phyloP scores from a whole-genome alignment of 441 rosid species.

The Daphne laureola region DNA sequence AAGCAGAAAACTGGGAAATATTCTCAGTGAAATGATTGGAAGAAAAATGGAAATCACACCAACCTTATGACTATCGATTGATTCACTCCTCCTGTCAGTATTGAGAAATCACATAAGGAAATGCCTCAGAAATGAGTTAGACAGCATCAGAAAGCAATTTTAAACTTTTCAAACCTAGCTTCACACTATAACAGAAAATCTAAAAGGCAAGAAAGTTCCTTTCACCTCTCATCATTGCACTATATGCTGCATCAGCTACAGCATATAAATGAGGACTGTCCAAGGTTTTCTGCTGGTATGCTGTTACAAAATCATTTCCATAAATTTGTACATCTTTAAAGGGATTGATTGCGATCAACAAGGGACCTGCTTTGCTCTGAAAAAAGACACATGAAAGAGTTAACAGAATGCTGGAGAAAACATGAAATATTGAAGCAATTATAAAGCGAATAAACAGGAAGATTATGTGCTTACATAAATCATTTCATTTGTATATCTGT shows the following conservation, averaged over 20 bases:
- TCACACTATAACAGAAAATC: slow-evolving; percentile 3
- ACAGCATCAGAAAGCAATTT: slow-evolving; percentile 4
- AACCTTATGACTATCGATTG: slow-evolving; percentile 82
- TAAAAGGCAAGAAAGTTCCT: slow-evolving; percentile 10
- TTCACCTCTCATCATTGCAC: slow-evolving; percentile 90
- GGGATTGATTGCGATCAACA: slow-evolving; percentile 86
- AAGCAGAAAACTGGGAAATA: too few relatives aligned
- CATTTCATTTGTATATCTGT: slow-evolving; percentile 63
- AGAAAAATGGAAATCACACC: slow-evolving; percentile 13
- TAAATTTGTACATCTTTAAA: slow-evolving; percentile 56
- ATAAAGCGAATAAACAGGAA: background rate
- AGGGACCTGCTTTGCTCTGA: slow-evolving; percentile 93
- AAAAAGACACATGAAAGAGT: slow-evolving; percentile 15
- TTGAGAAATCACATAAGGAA: slow-evolving; percentile 13
- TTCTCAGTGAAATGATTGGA: background rate
- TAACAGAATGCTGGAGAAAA: slow-evolving; percentile 15
- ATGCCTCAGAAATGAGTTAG: slow-evolving; percentile 16
- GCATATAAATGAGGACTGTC: slow-evolving; percentile 88
- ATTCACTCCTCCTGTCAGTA: slow-evolving; percentile 53
- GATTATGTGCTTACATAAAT: slow-evolving; percentile 66
- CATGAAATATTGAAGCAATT: slow-evolving; percentile 5
- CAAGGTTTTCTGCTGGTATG: slow-evolving; percentile 53
- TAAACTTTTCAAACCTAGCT: slow-evolving; percentile 8
- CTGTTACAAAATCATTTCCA: slow-evolving; percentile 50
- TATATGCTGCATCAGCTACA: slow-evolving; percentile 68